phyloP scores from a whole-genome alignment of 164 flowering plant genomes.

The Umbilicus rupestris region DNA sequence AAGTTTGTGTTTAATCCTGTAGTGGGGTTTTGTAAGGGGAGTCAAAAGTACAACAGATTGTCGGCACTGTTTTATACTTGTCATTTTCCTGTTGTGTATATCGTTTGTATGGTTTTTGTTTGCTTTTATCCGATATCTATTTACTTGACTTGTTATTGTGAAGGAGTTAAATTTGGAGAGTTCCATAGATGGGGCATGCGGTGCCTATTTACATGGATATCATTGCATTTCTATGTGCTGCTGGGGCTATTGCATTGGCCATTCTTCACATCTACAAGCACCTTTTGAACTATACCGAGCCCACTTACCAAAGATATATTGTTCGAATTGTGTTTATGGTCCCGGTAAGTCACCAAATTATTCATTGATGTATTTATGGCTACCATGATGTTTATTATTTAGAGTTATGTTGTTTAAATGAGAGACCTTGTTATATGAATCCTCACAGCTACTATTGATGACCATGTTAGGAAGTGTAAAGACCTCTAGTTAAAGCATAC shows the following conservation, averaged over 20 bases:
- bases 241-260: constrained; percentile 73
- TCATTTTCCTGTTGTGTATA: background rate
- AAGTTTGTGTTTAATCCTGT: too few species aligned
- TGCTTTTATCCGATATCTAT: background rate
- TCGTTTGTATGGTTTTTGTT: background rate
- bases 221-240: constrained; percentile 65
- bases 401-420: background rate
- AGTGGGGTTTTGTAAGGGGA: too few species aligned
- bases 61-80: too few species aligned
- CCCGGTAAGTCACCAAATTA: constrained; percentile 49
- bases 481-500: too few species aligned
- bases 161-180: background rate
- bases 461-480: too few species aligned
- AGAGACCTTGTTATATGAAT: background rate
- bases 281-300: constrained; percentile 89
- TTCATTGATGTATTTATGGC: background rate
- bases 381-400: background rate
- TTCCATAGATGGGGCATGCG: constrained; percentile 19
- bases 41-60: too few species aligned
- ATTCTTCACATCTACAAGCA: constrained; percentile 74
- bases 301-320: constrained; percentile 87
- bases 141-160: background rate
- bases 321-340: constrained; percentile 98
- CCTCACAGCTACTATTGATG: too few species aligned
- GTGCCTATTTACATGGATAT: constrained; percentile 43